Conservation (phyloP, 2,329 filamentous ascomycete species). For the Furcasterigmium furcatum region DNA sequence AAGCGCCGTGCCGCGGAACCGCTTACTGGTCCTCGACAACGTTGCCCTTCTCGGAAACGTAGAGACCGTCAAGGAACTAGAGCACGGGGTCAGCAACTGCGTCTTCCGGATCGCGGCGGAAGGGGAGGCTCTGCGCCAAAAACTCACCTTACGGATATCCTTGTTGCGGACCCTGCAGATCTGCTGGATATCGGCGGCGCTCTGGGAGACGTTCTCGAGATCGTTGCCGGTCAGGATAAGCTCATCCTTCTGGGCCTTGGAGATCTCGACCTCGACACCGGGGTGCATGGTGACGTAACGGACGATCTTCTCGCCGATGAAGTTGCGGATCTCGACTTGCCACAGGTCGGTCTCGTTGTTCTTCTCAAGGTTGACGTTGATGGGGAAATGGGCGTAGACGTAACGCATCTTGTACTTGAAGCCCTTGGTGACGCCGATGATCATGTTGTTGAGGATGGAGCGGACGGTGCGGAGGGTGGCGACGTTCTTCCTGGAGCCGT, state of each 20-base stretch:
- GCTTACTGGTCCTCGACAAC: slow-evolving; percentile 67
- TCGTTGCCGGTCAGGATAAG: slow-evolving; percentile 91
- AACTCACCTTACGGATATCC: slow-evolving; percentile 97
- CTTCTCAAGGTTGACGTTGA: slow-evolving; percentile 99
- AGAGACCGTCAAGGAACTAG: slow-evolving; percentile 99
- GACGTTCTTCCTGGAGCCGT: slow-evolving; percentile 96
- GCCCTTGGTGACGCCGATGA: slow-evolving; percentile 97
- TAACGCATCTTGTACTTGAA: slow-evolving; percentile 99
- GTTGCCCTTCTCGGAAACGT: slow-evolving; percentile 99
- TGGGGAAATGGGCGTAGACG: slow-evolving; percentile 99
- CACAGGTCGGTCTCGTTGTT: slow-evolving; percentile 82
- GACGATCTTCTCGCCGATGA: slow-evolving; percentile 99
- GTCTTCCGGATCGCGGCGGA: not conserved
- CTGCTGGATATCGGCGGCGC: slow-evolving; percentile 98
- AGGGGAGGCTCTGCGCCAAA: too few relatives aligned
- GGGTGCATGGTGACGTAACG: slow-evolving; percentile 84
- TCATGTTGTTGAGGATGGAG: slow-evolving; percentile 97
- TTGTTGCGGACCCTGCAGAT: slow-evolving; percentile 99
- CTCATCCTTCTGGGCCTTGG: slow-evolving; percentile 96
- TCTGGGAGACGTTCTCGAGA: slow-evolving; percentile 95
- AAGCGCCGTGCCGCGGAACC: slow-evolving; percentile 10
- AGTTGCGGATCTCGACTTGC: slow-evolving; percentile 99
- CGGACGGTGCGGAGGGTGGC: slow-evolving; percentile 97
- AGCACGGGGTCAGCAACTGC: slow-evolving; percentile 17
- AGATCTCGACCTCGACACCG: slow-evolving; percentile 88